Evolutionary conservation across 306 rosid genomes (phyloP).

Genomic region (Datisca glomerata): DNA sequence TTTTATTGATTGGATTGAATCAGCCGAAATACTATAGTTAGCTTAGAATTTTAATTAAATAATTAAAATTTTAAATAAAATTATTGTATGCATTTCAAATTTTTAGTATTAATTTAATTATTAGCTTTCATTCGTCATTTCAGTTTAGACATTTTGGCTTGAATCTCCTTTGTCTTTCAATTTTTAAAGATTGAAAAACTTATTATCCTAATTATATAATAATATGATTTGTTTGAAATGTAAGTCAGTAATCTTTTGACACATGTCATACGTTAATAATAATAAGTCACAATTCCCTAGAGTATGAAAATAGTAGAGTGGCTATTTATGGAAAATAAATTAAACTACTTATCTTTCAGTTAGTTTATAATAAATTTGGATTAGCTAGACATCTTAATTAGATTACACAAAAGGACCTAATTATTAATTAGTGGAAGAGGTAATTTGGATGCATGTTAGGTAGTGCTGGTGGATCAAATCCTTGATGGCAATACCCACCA

Average conservation of each 20-base stretch:
- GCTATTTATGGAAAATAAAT: neutral
- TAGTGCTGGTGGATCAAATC: slow-evolving; percentile 26
- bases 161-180: too few relatives aligned
- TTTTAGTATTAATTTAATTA: neutral
- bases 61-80: neutral
- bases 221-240: too few relatives aligned
- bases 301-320: neutral
- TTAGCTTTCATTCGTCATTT: too few relatives aligned
- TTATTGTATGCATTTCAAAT: neutral
- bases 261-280: neutral
- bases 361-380: neutral
- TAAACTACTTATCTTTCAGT: neutral
- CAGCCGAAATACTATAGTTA: neutral
- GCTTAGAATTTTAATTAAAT: neutral
- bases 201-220: too few relatives aligned
- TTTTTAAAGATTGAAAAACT: too few relatives aligned
- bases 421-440: neutral
- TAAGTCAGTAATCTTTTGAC: too few relatives aligned
- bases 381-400: too few relatives aligned
- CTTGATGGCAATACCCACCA: slow-evolving; percentile 8
- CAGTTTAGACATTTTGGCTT: too few relatives aligned
- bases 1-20: neutral
- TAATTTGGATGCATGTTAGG: slow-evolving; percentile 20
- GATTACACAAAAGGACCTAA: neutral
- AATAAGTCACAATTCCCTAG: too few relatives aligned